Evolutionary conservation across 1,284 basidiomycete species (phyloP).

Genomic region (Xanthoconium separans): DNA sequence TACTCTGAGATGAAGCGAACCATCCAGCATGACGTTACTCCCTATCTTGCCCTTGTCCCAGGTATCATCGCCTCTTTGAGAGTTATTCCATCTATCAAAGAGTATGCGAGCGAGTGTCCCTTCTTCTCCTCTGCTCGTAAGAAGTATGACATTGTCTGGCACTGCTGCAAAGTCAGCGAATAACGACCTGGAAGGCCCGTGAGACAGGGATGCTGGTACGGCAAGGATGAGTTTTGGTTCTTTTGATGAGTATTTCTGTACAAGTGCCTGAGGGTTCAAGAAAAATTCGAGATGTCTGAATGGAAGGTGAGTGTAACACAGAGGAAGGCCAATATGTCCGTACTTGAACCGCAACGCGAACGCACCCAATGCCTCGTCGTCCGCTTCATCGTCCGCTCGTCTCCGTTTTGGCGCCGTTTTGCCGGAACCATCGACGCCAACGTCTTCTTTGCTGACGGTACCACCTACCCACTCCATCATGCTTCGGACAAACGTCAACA

Average conservation of each 20-base stretch:
- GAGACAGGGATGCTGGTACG: constrained; percentile 88
- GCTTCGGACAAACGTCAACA: constrained; percentile 91
- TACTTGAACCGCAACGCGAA: constrained; percentile 76
- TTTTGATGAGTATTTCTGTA: constrained; percentile 80
- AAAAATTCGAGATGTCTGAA: constrained; percentile 88
- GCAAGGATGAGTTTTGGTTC: constrained; percentile 93
- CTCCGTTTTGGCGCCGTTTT: constrained; percentile 57
- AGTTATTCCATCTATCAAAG: constrained; percentile 84
- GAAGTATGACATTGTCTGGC: constrained; percentile 81
- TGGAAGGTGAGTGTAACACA: constrained; percentile 5
- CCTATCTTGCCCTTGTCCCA: constrained; percentile 92
- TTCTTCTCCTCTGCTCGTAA: constrained; percentile 78
- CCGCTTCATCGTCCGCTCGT: constrained; percentile 62
- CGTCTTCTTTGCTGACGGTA: constrained; percentile 86
- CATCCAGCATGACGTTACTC: constrained; percentile 75
- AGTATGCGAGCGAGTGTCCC: constrained; percentile 78
- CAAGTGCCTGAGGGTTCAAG: constrained; percentile 75
- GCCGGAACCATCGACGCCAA: constrained; percentile 68
- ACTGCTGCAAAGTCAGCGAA: constrained; percentile 84
- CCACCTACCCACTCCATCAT: constrained; percentile 99
- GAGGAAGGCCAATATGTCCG: constrained; percentile 13
- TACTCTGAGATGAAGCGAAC: constrained; percentile 66
- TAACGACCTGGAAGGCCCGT: constrained; percentile 86
- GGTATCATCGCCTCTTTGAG: constrained; percentile 74
- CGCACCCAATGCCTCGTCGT: constrained; percentile 75